Evolutionary conservation across 164 flowering plant species (phyloP).

Genomic region (Chimonanthus salicifolius): DNA sequence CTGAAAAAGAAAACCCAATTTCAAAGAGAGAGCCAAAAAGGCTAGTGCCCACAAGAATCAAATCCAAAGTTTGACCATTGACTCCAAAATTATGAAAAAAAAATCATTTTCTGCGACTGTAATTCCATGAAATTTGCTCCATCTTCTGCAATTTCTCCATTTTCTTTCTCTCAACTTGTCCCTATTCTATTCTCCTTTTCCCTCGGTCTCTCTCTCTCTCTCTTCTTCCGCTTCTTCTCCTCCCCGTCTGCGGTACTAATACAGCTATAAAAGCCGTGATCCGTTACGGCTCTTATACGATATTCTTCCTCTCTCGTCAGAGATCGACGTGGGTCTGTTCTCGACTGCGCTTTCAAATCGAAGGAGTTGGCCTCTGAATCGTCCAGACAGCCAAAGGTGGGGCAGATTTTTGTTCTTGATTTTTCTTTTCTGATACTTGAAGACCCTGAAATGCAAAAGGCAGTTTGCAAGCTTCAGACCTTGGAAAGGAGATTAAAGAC

Average conservation of each 20-base stretch:
- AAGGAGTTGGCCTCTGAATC: neutral
- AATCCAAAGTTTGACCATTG: slow-evolving; percentile 26
- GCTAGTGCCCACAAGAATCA: slow-evolving; percentile 12
- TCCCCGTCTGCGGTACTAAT: neutral
- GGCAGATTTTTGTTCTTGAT: neutral
- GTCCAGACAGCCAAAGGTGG: neutral
- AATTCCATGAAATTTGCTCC: neutral
- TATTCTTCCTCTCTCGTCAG: neutral
- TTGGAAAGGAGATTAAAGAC: neutral
- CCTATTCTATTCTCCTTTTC: neutral
- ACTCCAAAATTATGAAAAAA: neutral
- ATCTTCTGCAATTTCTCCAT: slow-evolving; percentile 2
- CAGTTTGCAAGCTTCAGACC: too few species aligned
- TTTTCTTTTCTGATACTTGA: too few species aligned
- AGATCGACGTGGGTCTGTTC: neutral
- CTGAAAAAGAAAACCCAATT: neutral
- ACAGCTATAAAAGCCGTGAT: neutral
- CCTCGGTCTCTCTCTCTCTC: neutral
- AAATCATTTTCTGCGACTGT: neutral
- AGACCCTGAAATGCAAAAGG: too few species aligned
- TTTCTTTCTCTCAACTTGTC: slow-evolving; percentile 14
- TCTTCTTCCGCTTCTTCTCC: neutral
- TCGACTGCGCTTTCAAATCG: neutral
- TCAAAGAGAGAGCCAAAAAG: slow-evolving; percentile 5
- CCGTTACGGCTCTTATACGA: neutral